phyloP scores from a whole-genome alignment of 176 grass and related monocot genomes.

The Chloris gayana region DNA sequence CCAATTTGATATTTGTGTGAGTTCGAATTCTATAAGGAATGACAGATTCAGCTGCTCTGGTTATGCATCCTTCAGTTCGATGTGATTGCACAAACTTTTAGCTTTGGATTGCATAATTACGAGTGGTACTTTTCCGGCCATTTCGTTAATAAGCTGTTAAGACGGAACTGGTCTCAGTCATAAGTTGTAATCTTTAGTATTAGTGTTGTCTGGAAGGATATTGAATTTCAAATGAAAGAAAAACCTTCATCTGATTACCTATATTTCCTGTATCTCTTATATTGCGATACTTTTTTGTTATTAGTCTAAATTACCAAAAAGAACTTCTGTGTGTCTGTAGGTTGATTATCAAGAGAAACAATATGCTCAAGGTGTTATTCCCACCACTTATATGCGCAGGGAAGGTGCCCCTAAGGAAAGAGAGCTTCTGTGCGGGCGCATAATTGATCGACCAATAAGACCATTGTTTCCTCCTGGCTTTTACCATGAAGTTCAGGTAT shows the following conservation, averaged over 20 bases:
- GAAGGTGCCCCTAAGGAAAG: conserved; percentile 98
- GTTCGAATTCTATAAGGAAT: background rate
- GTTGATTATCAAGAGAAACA: conserved; percentile 99
- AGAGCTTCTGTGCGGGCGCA: conserved; percentile 89
- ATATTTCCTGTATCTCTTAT: background rate
- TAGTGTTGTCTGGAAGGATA: background rate
- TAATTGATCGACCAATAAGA: conserved; percentile 92
- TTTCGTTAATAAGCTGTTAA: conserved; percentile 5
- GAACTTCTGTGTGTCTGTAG: conserved; percentile 35
- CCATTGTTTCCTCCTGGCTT: conserved; percentile 93
- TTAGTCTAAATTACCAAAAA: background rate
- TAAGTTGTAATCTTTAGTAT: conserved; percentile 3
- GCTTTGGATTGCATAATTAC: background rate
- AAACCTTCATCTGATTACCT: conserved; percentile 2
- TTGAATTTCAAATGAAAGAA: background rate
- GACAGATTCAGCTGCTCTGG: background rate
- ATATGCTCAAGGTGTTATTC: conserved; percentile 93
- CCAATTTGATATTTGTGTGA: background rate
- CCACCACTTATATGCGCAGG: conserved; percentile 95
- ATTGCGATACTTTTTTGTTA: background rate
- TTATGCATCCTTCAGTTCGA: background rate
- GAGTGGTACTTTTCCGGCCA: background rate
- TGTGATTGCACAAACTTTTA: background rate
- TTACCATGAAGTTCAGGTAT: conserved; percentile 96
- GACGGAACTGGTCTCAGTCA: background rate